These are phyloP conservation scores for Vigna trinervia DNA, from an alignment of 306 rosid genomes.

Conservation along the genomic window DNA sequence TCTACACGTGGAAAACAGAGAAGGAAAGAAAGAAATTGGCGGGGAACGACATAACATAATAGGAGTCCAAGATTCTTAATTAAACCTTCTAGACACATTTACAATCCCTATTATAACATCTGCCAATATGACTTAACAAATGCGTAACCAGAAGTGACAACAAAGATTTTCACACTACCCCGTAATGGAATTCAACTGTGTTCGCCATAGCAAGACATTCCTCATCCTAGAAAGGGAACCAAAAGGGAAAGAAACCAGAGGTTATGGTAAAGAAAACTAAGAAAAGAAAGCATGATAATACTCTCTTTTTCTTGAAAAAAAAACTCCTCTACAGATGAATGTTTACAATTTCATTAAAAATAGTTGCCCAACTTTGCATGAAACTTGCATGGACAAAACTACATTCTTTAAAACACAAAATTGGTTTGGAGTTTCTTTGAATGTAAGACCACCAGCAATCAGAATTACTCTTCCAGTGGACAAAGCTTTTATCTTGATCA, in stretches of 20 bases:
- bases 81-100: too few species aligned
- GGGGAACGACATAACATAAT: not conserved
- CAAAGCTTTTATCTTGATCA: not conserved
- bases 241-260: not conserved
- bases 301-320: too few species aligned
- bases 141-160: constrained; percentile 8
- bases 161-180: constrained; percentile 29
- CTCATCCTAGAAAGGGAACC: constrained; percentile 29
- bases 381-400: too few species aligned
- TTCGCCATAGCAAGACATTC: constrained; percentile 7
- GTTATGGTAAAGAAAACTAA: too few species aligned
- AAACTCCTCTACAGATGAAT: too few species aligned
- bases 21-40: constrained; percentile 7
- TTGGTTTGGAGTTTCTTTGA: constrained; percentile 2
- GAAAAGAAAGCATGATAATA: too few species aligned
- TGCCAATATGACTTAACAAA: not conserved
- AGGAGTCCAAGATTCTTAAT: not conserved
- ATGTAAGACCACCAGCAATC: constrained; percentile 4
- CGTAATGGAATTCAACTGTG: not conserved
- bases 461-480: constrained; percentile 7
- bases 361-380: too few species aligned
- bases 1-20: not conserved
- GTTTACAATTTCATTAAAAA: too few species aligned
- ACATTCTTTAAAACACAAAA: not conserved
- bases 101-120: too few species aligned